A percentile compares a stretch with the other conserved stretches of the same genome.
Evolutionary conservation across 2,329 filamentous ascomycete genomes (phyloP).

Genomic region (Phaeosphaeriaceae sp.): DNA sequence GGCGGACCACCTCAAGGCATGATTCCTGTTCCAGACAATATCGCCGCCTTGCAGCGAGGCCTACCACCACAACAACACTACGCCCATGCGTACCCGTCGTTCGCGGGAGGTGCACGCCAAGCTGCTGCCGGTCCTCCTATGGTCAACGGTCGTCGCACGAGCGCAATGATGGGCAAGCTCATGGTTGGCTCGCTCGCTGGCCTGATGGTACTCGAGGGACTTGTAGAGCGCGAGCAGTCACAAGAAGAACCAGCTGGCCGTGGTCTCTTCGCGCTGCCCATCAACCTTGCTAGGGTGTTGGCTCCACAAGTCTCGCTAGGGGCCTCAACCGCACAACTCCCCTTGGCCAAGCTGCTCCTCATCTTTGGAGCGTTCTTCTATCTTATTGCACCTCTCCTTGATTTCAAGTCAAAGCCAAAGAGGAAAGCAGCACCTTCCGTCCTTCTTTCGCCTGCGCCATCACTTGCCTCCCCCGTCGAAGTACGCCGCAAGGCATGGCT

Average conservation of each 20-base stretch:
- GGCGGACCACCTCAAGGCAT: slow-evolving; percentile 47
- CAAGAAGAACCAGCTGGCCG: slow-evolving; percentile 52
- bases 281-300: slow-evolving; percentile 40
- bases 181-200: slow-evolving; percentile 94
- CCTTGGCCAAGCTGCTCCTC: slow-evolving; percentile 59
- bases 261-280: slow-evolving; percentile 53
- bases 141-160: slow-evolving; percentile 52
- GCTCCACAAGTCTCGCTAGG: slow-evolving; percentile 42
- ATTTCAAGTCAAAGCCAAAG: slow-evolving; percentile 63
- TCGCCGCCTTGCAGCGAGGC: slow-evolving; percentile 48
- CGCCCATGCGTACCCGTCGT: slow-evolving; percentile 44
- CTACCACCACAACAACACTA: slow-evolving; percentile 48
- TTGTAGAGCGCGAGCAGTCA: slow-evolving; percentile 68
- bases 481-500: slow-evolving; percentile 90
- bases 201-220: slow-evolving; percentile 87
- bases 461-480: slow-evolving; percentile 80
- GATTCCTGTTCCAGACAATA: slow-evolving; percentile 53
- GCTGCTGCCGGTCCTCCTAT: slow-evolving; percentile 35
- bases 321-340: slow-evolving; percentile 42
- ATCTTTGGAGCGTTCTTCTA: slow-evolving; percentile 64
- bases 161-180: slow-evolving; percentile 71
- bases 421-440: slow-evolving; percentile 52
- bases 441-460: slow-evolving; percentile 64
- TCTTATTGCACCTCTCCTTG: slow-evolving; percentile 63
- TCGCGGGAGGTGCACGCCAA: slow-evolving; percentile 32